Percentiles rank a stretch among this genome's conserved stretches.
These are phyloP conservation scores for Vanrija sp. DNA, from an alignment of 1,284 basidiomycete genomes.

Conservation along the genomic window DNA sequence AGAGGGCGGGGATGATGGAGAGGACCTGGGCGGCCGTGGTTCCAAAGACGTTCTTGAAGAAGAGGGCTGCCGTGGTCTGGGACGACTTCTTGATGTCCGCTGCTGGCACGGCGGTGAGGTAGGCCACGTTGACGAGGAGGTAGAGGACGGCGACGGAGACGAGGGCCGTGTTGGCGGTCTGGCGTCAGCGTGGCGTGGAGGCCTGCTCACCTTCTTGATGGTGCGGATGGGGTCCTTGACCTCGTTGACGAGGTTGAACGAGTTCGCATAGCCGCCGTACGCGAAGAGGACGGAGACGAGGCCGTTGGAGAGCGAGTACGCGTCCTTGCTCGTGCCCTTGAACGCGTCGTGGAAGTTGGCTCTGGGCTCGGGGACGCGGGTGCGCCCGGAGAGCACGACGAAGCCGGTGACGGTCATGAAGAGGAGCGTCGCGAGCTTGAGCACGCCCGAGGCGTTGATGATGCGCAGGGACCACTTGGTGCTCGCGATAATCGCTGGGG, in stretches of 20 bases:
- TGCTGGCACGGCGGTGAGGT: conserved; percentile 45
- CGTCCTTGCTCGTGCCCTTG: conserved; percentile 49
- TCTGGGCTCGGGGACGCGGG: conserved; percentile 51
- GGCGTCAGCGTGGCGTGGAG: no score
- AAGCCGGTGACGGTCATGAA: conserved; percentile 52
- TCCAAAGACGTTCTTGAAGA: conserved; percentile 47
- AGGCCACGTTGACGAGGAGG: conserved; percentile 38
- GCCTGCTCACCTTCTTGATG: no score
- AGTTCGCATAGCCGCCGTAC: conserved; percentile 50
- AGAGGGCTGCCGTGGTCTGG: conserved; percentile 42
- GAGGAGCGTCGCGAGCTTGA: conserved; percentile 8
- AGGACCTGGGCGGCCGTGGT: conserved; percentile 31
- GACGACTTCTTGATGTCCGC: conserved; percentile 35
- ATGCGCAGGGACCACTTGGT: not conserved
- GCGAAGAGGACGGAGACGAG: conserved; percentile 21
- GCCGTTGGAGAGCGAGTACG: conserved; percentile 51
- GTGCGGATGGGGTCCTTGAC: no score
- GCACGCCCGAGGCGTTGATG: not conserved
- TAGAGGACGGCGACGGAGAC: conserved; percentile 32
- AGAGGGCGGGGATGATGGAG: conserved; percentile 41
- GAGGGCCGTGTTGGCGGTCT: conserved; percentile 27
- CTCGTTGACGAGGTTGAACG: conserved; percentile 54
- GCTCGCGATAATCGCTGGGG: not conserved
- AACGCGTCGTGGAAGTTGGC: conserved; percentile 56
- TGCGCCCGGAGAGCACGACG: conserved; percentile 53